These are phyloP conservation scores for Metrosideros polymorpha DNA, from an alignment of 441 rosid genomes.

Conservation along the genomic window DNA sequence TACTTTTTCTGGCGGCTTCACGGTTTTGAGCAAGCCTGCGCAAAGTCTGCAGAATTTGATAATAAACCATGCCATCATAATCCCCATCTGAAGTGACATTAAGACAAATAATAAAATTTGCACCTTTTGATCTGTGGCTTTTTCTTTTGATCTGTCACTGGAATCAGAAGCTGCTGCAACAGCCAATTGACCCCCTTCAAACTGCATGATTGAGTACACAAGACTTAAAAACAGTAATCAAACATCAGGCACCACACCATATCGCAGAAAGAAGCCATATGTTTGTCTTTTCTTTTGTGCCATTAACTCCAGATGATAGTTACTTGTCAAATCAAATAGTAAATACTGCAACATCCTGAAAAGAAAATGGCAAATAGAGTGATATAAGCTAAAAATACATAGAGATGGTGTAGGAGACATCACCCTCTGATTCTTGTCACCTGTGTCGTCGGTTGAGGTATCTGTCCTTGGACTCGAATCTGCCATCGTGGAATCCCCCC, in stretches of 20 bases:
- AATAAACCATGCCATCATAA: not conserved
- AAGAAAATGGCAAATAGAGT: not conserved
- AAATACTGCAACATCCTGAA: not conserved
- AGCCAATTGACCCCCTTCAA: conserved; percentile 38
- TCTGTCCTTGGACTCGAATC: conserved; percentile 78
- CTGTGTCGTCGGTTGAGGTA: conserved; percentile 79
- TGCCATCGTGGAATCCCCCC: conserved; percentile 56
- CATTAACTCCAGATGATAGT: not conserved
- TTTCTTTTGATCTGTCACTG: conserved; percentile 80
- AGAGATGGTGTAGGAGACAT: conserved; percentile 15
- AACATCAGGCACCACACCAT: not conserved
- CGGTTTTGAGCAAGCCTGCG: conserved; percentile 87
- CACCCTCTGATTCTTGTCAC: conserved; percentile 71
- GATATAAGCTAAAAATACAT: not conserved
- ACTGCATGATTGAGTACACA: conserved; percentile 26
- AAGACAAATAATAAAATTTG: not conserved
- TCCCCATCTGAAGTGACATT: not conserved
- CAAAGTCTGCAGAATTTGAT: conserved; percentile 28
- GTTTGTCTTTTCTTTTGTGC: not conserved
- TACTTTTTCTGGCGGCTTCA: conserved; percentile 80
- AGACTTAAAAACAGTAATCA: conserved; percentile 6
- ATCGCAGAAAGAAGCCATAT: not conserved
- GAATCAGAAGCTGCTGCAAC: conserved; percentile 56
- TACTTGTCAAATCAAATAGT: not conserved
- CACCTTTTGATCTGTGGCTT: conserved; percentile 69